Percentiles rank a stretch among this genome's conserved stretches.
Conservation (phyloP, 2,329 filamentous ascomycete species). For the Aspergillus cejpii region DNA sequence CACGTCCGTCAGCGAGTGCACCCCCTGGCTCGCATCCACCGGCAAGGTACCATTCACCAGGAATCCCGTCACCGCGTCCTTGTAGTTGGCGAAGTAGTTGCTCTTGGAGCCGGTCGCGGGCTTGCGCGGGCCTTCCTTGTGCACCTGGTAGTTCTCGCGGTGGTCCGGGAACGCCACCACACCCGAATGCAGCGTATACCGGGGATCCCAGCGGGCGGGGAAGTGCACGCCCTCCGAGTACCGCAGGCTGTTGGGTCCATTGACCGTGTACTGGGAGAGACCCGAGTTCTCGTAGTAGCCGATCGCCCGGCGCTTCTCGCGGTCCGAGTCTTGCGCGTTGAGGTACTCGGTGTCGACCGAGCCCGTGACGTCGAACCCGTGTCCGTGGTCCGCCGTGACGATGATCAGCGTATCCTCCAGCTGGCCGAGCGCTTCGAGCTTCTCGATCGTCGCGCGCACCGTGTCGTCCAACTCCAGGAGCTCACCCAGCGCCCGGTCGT, state of each 20-base stretch:
- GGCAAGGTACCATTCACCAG: constrained; percentile 69
- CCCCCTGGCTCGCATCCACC: constrained; percentile 57
- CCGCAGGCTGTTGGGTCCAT: constrained; percentile 51
- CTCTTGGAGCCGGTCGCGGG: constrained; percentile 52
- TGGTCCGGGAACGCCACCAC: constrained; percentile 65
- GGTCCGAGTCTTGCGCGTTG: constrained; percentile 56
- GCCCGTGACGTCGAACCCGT: constrained; percentile 83
- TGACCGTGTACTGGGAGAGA: constrained; percentile 64
- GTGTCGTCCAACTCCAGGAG: constrained; percentile 82
- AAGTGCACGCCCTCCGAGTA: constrained; percentile 71
- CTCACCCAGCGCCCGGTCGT: constrained; percentile 77
- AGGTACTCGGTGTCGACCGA: constrained; percentile 75
- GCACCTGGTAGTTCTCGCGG: constrained; percentile 68
- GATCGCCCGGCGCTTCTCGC: constrained; percentile 67
- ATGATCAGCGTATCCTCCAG: constrained; percentile 71
- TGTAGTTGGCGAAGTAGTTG: constrained; percentile 61
- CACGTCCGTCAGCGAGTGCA: constrained; percentile 71
- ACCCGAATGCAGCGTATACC: constrained; percentile 72
- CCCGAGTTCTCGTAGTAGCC: constrained; percentile 69
- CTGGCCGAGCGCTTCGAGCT: constrained; percentile 59
- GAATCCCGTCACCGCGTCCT: constrained; percentile 61
- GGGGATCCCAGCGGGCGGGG: constrained; percentile 76
- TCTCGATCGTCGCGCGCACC: constrained; percentile 64
- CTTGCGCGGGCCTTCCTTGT: constrained; percentile 57
- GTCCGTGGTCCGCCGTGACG: constrained; percentile 81